Evolutionary conservation across 192 early-diverging fungal species (phyloP).

Genomic region (Gaertneriomyces semiglobifer): DNA sequence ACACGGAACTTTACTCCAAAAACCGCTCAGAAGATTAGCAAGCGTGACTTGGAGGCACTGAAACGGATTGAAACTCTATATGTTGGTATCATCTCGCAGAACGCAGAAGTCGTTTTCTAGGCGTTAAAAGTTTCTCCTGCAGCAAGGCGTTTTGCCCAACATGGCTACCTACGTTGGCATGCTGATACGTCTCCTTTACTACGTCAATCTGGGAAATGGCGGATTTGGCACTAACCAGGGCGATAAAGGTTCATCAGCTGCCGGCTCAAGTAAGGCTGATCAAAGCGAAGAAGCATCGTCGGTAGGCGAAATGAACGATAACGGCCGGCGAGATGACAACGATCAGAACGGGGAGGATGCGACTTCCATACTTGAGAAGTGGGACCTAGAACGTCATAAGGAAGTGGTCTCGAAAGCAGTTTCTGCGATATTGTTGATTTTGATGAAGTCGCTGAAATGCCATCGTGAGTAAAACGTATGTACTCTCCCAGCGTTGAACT

Average conservation of each 20-base stretch:
- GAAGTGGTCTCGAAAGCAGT: constrained; percentile 72
- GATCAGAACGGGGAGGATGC: not conserved
- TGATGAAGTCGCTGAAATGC: constrained; percentile 66
- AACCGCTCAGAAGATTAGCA: constrained; percentile 4
- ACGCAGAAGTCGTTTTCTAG: not conserved
- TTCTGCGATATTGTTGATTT: constrained; percentile 60
- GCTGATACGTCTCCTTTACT: constrained; percentile 50
- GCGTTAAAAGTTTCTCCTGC: constrained; percentile 2
- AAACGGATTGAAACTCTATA: constrained; percentile 37
- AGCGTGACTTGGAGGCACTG: constrained; percentile 21
- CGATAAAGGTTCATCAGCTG: not conserved
- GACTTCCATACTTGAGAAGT: constrained; percentile 34
- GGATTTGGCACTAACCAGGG: constrained; percentile 7
- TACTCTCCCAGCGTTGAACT: not conserved
- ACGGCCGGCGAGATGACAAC: not conserved
- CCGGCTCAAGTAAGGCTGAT: not conserved
- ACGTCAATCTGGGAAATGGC: constrained; percentile 46
- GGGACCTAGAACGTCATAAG: constrained; percentile 59
- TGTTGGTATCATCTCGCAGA: constrained; percentile 22
- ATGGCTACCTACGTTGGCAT: constrained; percentile 43
- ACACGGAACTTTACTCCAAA: not conserved
- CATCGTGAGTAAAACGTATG: constrained; percentile 49
- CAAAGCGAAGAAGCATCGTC: not conserved
- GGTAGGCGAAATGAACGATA: not conserved
- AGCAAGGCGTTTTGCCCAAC: constrained; percentile 36